Conservation (phyloP, 148 eudicot genomes). For the Gaultheria prostrata region DNA sequence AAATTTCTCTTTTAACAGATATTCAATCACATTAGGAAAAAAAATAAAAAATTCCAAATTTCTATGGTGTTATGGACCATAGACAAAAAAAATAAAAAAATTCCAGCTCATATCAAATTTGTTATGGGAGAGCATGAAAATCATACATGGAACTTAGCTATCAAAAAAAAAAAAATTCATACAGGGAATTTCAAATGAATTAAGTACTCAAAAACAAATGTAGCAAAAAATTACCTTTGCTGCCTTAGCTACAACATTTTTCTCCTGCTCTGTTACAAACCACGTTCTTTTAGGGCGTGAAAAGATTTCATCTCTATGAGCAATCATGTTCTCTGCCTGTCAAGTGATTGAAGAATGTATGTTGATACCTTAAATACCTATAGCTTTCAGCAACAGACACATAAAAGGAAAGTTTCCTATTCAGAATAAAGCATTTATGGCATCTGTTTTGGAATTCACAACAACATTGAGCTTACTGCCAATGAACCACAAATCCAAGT, state of each 20-base stretch:
- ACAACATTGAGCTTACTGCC: background rate
- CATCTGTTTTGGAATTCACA: background rate
- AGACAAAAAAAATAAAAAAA: no score
- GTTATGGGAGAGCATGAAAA: background rate
- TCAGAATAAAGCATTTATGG: background rate
- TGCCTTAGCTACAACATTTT: slow-evolving; percentile 60
- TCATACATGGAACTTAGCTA: background rate
- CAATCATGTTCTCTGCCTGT: slow-evolving; percentile 92
- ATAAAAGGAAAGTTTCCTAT: background rate
- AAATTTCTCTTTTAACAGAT: background rate
- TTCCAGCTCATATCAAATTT: slow-evolving; percentile 1
- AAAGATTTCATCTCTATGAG: slow-evolving; percentile 78
- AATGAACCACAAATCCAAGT: background rate
- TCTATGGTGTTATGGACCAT: background rate
- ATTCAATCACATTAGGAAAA: background rate
- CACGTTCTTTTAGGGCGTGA: slow-evolving; percentile 93
- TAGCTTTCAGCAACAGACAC: background rate
- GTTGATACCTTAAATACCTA: background rate
- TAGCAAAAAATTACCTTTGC: slow-evolving; percentile 46
- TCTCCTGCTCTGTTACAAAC: slow-evolving; percentile 83
- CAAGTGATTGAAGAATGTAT: slow-evolving; percentile 17
- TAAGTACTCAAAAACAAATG: background rate
- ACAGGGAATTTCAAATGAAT: background rate
- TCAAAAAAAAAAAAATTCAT: background rate
- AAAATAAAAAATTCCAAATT: no score